Base-by-base conservation (phyloP, 1,284 basidiomycete genomes). In the Austroboletus sp. region DNA sequence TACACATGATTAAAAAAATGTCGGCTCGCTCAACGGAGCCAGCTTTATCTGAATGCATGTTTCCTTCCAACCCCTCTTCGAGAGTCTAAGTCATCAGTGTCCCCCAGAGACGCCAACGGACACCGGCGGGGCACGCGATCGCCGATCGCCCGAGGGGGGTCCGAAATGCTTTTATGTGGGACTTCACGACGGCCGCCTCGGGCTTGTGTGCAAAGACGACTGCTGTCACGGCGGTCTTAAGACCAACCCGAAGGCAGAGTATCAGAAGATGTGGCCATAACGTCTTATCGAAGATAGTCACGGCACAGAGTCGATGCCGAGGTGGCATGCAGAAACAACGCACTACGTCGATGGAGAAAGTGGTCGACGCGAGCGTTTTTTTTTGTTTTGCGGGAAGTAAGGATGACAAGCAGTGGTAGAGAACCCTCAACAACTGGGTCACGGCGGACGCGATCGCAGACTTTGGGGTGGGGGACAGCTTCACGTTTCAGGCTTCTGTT, bases 401-500 rank as follows among this genome's bases (percentile, higher is more conserved):
- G 25, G 23, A 23, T 42, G 23, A 27, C 34, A 10, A 32, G 32
- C 27, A 6, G 19, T 15, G 10, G 9, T n/a, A 11, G 43, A 33
- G 21, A 16, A 23, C 29, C 4, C 13, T 31, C 35, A n/a, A n/a
- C n/a, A n/a, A n/a, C n/a, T n/a, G n/a, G n/a, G n/a, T n/a, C n/a
- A n/a, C n/a, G n/a, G n/a, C n/a, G n/a, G n/a, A n/a, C n/a, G n/a
- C n/a, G n/a, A n/a, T n/a, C n/a, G n/a, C n/a, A n/a, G n/a, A n/a
- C n/a, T n/a, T n/a, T n/a, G n/a, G n/a, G n/a, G n/a, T n/a, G n/a
- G n/a, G 82, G 82, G 66, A 70, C 0, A 70, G 62, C 7, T 89
- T 89, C 62, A 77, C 76, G 43, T 62, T 66, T 19, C 68, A 76
- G 11, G 78, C 82, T 0, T 82, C 80, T 0, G 77, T 85, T n/a